Evolutionary conservation across 148 eudicot genomes (phyloP).

Genomic region (Pharnaceum exiguum): DNA sequence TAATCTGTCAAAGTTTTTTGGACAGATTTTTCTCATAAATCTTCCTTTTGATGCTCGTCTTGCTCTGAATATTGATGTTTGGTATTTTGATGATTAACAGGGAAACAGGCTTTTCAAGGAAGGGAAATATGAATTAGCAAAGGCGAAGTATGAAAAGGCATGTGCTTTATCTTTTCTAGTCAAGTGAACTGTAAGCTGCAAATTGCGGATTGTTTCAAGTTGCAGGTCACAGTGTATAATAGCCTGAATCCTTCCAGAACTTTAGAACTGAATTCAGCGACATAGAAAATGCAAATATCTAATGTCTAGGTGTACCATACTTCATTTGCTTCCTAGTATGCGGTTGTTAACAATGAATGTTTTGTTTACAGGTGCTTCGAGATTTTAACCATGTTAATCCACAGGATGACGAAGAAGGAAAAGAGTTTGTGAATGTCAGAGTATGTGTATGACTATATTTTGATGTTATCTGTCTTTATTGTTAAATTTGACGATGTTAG

Average conservation of each 20-base stretch:
- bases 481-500: neutral
- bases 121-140: slow-evolving; percentile 88
- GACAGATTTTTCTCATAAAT: neutral
- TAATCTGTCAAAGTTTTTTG: neutral
- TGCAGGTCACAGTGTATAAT: too few species aligned
- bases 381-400: slow-evolving; percentile 98
- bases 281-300: too few species aligned
- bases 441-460: slow-evolving; percentile 64
- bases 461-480: neutral
- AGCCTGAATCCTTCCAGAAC: too few species aligned
- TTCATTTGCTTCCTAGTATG: neutral
- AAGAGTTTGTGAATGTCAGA: slow-evolving; percentile 72
- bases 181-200: neutral
- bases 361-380: slow-evolving; percentile 73
- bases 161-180: slow-evolving; percentile 11
- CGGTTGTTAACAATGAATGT: neutral
- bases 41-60: neutral
- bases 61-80: neutral
- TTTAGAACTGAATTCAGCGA: too few species aligned
- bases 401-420: slow-evolving; percentile 90
- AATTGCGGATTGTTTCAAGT: too few species aligned
- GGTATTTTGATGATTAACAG: slow-evolving; percentile 33
- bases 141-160: slow-evolving; percentile 96
- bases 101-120: slow-evolving; percentile 98
- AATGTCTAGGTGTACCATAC: too few species aligned